phyloP scores from a whole-genome alignment of 2,329 filamentous ascomycete genomes.

The Clonostachys chloroleuca region DNA sequence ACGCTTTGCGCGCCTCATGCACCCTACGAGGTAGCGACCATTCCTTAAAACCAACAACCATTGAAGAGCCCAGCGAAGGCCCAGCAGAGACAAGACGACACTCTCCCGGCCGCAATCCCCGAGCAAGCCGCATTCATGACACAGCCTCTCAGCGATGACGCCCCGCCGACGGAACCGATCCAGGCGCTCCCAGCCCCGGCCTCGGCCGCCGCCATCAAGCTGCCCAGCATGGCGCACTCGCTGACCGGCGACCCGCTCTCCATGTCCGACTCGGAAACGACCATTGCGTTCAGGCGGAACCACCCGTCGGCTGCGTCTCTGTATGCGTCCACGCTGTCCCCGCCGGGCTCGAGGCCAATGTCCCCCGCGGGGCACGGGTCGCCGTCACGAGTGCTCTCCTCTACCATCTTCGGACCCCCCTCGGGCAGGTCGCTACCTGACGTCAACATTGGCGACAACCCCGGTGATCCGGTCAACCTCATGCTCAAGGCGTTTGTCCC shows the following conservation, averaged over 20 bases:
- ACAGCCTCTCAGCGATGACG: constrained; percentile 58
- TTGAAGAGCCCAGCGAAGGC: too few species aligned
- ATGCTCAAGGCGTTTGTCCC: constrained; percentile 85
- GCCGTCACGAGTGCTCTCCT: constrained; percentile 50
- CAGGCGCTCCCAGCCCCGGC: constrained; percentile 65
- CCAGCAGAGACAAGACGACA: neutral
- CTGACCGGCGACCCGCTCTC: constrained; percentile 43
- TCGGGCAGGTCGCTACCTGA: constrained; percentile 38
- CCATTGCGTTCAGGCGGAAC: constrained; percentile 46
- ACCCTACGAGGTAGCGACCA: neutral
- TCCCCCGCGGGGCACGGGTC: constrained; percentile 61
- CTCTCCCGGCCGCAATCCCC: constrained; percentile 4
- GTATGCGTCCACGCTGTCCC: constrained; percentile 63
- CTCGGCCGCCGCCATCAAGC: constrained; percentile 40
- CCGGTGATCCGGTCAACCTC: constrained; percentile 55
- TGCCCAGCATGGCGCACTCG: constrained; percentile 59
- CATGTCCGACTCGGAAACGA: constrained; percentile 46
- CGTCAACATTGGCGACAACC: constrained; percentile 31
- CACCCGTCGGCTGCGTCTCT: constrained; percentile 57
- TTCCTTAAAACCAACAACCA: neutral
- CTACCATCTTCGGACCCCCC: constrained; percentile 51
- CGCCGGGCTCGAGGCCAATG: constrained; percentile 61
- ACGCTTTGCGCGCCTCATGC: constrained; percentile 9
- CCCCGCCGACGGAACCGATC: constrained; percentile 59
- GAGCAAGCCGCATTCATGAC: constrained; percentile 53